Evolutionary conservation across 2,329 filamentous ascomycete genomes (phyloP), one percentile per base, ranked within the genome.

Genomic region (Fusarium poae): DNA sequence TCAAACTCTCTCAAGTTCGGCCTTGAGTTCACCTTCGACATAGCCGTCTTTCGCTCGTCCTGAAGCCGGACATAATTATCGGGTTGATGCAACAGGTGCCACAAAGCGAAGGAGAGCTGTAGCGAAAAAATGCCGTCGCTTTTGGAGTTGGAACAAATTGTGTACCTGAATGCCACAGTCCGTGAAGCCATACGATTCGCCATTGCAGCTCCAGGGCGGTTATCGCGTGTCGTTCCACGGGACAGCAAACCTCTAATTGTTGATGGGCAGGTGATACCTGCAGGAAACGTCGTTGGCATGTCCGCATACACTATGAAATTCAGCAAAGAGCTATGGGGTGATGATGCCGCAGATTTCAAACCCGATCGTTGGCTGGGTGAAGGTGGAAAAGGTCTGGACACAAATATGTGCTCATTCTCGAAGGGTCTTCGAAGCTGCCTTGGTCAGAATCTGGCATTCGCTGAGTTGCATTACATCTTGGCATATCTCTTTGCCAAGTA

Each of bases 261-360:
- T 3, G 27, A n/a, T 23, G 50, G 5, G 16, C 1, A 34, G 7
- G 0, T 53, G 6, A 9, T 44, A 0, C 37, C 37, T 12, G 2
- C 50, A 27, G 50, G 50, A 6, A 44, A 7, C 3, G 6, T 53
- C 12, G 9, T 53, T 2, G 50, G 50, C 12, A 53, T 44, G 37
- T 53, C 50, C 1, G 50, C 50, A 2, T 53, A 53, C 37, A 53
- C 50, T 12, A 53, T 53, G 50, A 44, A 53, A 10, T 53, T 53
- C 9, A 53, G 16, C 13, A 53, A 44, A 10, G 27, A 34, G 50
- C 27, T 53, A 16, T 53, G 50, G 50, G 50, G 50, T 6, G 39
- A 53, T 0, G 37, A 53, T 3, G 50, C 50, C 1, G 3, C 18
- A 3, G 16, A 39, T 0, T 44, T 53, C 3, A 44, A 25, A 0